Evolutionary conservation across 768 basidiomycete species (phyloP).

Genomic region (Coprinellus aureogranulatus): DNA sequence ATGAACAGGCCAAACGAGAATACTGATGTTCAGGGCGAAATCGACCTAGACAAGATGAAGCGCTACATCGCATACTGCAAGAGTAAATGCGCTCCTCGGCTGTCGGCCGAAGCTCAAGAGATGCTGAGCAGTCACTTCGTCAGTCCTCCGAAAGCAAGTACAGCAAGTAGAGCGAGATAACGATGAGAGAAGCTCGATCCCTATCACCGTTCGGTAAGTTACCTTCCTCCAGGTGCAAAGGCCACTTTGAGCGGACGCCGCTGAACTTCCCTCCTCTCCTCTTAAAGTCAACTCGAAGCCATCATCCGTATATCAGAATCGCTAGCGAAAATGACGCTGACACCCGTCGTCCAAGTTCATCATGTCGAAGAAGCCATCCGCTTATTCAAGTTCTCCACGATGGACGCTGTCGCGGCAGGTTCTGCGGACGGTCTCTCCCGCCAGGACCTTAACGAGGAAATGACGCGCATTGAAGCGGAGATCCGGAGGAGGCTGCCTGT

Average conservation of each 20-base stretch:
- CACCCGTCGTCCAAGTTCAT: conserved; percentile 80
- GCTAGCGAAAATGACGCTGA: conserved; percentile 89
- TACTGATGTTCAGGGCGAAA: conserved; percentile 72
- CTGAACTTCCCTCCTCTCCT: conserved; percentile 4
- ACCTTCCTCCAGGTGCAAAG: neutral
- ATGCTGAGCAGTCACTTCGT: conserved; percentile 97
- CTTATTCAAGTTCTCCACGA: conserved; percentile 96
- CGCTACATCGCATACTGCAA: conserved; percentile 96
- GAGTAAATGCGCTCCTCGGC: conserved; percentile 94
- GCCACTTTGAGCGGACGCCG: neutral
- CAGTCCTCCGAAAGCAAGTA: conserved; percentile 84
- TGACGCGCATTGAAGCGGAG: conserved; percentile 86
- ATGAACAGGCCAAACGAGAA: conserved; percentile 84
- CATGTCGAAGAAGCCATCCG: conserved; percentile 98
- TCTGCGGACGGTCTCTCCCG: conserved; percentile 90
- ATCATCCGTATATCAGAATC: conserved; percentile 99
- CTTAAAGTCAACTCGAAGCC: conserved; percentile 83
- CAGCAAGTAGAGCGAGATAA: conserved; percentile 96
- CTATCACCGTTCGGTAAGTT: conserved; percentile 91
- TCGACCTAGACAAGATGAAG: conserved; percentile 98
- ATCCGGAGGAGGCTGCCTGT: conserved; percentile 79
- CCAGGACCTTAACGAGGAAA: conserved; percentile 90
- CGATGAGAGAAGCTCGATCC: conserved; percentile 95
- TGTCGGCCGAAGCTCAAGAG: conserved; percentile 92
- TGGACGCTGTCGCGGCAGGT: conserved; percentile 97